Evolutionary conservation across 2,329 filamentous ascomycete genomes (phyloP), one percentile per base, ranked within the genome.

Genomic region (Aureobasidium subglaciale): DNA sequence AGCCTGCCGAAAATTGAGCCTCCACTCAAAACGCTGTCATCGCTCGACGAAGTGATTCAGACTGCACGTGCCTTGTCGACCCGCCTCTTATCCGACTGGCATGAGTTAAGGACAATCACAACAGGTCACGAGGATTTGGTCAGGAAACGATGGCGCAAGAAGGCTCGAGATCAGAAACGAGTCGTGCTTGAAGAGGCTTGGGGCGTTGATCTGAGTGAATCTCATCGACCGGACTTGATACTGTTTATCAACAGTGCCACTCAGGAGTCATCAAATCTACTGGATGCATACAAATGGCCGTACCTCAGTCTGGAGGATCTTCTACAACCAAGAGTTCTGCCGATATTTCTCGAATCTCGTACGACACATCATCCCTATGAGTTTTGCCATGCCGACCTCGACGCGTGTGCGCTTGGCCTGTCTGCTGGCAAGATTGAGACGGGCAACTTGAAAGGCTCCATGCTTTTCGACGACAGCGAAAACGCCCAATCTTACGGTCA

Each of bases 251-350:
- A 38, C 34, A 56, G 53, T n/a, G 64, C 62, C 30, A 61, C 64
- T 10, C 60, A 59, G 0, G 61, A 59, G 24, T 32, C 38, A 7
- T 56, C 60, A 42, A 16, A 42, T 10, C 16, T 49, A 16, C 56
- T 55, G 0, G 69, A 73, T 5, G 55, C 66, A 13, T 80, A 68
- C 57, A 64, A 79, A 35, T 82, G 74, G 71, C 81, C 81, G 0
- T 71, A 76, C 41, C 75, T 84, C 63, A 85, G 84, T 59, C 68
- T 78, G 38, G 78, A 84, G 56, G 81, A 84, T 60, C 67, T 85
- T 1, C 45, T 62, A 0, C 68, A 74, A 18, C 64, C 72, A 0
- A 77, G 73, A 41, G 56, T 66, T 0, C 60, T 85, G 9, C 69
- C 72, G 0, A 64, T 84, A 5, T 67, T 84, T 16, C 62, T 85